Base-by-base conservation (phyloP, 2,329 filamentous ascomycete species). In the Penicillium sp. region DNA sequence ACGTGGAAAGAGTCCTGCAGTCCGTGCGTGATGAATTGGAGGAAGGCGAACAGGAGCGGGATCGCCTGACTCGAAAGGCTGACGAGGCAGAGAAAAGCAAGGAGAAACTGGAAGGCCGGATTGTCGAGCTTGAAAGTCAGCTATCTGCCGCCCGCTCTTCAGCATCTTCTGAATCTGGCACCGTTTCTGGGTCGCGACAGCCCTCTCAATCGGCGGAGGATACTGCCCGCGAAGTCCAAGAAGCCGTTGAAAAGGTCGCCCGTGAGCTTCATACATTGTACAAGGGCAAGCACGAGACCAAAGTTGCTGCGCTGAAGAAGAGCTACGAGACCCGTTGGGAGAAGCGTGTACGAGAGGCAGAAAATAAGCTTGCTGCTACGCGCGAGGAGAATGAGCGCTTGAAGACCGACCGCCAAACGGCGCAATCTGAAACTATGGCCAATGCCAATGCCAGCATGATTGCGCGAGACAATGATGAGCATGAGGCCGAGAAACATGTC, bases 251-350 rank as follows among this genome's bases (percentile, higher is more conserved):
- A 65, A 87, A 89, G 50, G 88, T 96, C 27, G 89, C 90, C n/a
- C 78, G 87, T 18, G 92, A 98, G 59, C 75, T 98, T 27, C 92
- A 98, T 61, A 76, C 82, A 0, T 75, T 95, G 8, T 98, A 98
- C 75, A 96, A 95, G 70, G 81, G 84, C 59, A 98, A 98, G 69
- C 92, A 98, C 62, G 90, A 96, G 69, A 86, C 82, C 46, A 98
- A 98, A 70, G 90, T 96, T 30, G 78, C 85, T 1, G 90, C 89
- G 3, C 73, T 98, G 48, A 96, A 82, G 60, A 79, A 80, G 54
- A 78, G 75, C 56, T 82, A 96, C 67, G 87, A 95, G 62, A 77
- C 77, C 31, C 81, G 90, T 37, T 92, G 87, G 77, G 87, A 94
- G 65, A 93, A 93, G 73, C 85, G 84, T 57, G 78, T 90, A 39